Base-by-base conservation (phyloP, 2,329 filamentous ascomycete genomes). In the Penicillium sp. region DNA sequence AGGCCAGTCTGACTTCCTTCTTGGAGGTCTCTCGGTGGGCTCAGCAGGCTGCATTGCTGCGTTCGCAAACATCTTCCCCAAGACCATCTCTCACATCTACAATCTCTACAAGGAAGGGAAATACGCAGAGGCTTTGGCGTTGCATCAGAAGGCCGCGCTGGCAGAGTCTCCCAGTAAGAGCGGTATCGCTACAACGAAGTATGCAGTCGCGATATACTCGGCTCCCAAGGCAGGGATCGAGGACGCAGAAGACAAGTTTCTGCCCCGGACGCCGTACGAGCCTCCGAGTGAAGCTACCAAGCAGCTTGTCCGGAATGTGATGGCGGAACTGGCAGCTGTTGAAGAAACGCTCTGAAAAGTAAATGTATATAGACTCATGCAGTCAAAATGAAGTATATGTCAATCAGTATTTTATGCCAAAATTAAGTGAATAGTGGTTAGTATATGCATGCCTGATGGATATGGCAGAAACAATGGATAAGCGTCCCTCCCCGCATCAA, bases 1-100 rank as follows among this genome's bases (percentile, higher is more conserved):
- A 0, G 89, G 89, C 0, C 87, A 91, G 72, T 84, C 83, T 1
- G 88, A 91, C 65, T 91, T 89, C 68, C 70, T 91, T 42, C 73
- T 85, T 26, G 81, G 78, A 1, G 82, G 80, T 0, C 62, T 85
- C 14, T 75, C 76, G 1, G 75, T 77, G 3, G 82, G 83, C 1
- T 77, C 74, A 20, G 76, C 78, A 0, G 82, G 82, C 0, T 83
- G 80, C 59, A 82, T 85, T 51, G 77, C 80, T 1, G 81, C 78
- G 1, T 84, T 85, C 64, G 80, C 78, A 30, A 84, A 84, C 60
- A 73, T 83, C 1, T 82, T 82, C 58, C 81, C 81, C 0, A 81
- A 79, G 64, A 78, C 81, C 0, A 76, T 85, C 20, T 78, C 80
- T 5, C 74, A 72, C 56, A 79, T 89, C 26, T 90, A 87, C 66